Conservation (phyloP, 345 rosid genomes). For the Cardamine chenopodiifolia region DNA sequence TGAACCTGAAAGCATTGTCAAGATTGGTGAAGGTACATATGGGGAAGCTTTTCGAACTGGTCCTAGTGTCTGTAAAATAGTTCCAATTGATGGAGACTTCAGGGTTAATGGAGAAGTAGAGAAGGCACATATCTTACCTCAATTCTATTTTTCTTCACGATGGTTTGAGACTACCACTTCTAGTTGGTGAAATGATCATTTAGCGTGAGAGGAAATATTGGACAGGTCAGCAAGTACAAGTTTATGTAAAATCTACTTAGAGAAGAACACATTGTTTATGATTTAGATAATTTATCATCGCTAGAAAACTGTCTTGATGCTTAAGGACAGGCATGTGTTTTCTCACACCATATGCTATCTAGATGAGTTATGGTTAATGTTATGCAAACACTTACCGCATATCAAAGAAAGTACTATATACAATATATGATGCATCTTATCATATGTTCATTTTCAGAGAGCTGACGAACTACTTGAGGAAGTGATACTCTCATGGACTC, state of each 20-base stretch:
- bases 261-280: background rate
- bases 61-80: conserved; percentile 84
- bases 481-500: conserved; percentile 78
- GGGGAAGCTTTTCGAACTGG: conserved; percentile 96
- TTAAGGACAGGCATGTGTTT: background rate
- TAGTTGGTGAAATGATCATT: conserved; percentile 14
- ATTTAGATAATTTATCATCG: background rate
- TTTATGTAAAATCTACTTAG: background rate
- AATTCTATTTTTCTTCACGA: conserved; percentile 3
- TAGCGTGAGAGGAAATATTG: background rate
- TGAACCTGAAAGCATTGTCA: conserved; percentile 64
- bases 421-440: conserved; percentile 27
- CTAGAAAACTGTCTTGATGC: conserved; percentile 2
- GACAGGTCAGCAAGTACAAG: conserved; percentile 2
- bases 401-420: background rate
- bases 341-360: background rate
- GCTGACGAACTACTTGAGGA: conserved; percentile 96
- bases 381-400: conserved; percentile 16
- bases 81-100: conserved; percentile 90
- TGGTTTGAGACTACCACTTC: conserved; percentile 15
- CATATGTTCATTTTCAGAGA: conserved; percentile 57
- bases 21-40: conserved; percentile 96
- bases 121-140: conserved; percentile 58
- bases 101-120: conserved; percentile 90
- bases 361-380: conserved; percentile 23